Evolutionary conservation across 2,329 filamentous ascomycete species (phyloP), one percentile per base, ranked within the genome.

Genomic region (Endoconidiophora laricicola): DNA sequence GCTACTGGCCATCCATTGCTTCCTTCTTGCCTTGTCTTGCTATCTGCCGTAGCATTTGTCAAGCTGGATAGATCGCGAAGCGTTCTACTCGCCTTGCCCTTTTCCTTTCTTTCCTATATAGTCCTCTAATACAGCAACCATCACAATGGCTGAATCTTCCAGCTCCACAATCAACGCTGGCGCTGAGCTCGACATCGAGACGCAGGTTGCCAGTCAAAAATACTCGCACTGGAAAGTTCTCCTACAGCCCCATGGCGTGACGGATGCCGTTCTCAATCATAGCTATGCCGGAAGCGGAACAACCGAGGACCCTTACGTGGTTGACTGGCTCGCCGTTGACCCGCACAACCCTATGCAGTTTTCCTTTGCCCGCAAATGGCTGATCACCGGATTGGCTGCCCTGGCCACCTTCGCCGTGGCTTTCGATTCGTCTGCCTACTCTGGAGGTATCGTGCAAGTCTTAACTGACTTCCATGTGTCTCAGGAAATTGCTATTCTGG

Each of bases 391-490:
- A 48, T 33, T 52, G 7, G 74, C 81, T 51, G 79, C 81, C 10
- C 57, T 81, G 24, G 76, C 81, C 12, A 82, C 80, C 1, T 69
- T 87, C 41, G 79, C 72, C 24, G 79, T 86, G 26, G 69, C 83
- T 2, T 81, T 87, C 57, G 75, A 77, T 49, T 83, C 79, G 16
- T 81, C 78, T 1, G 81, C 81, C 29, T 83, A 77, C 61, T 75
- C 74, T 3, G 76, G 76, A 10, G 76, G 75, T 44, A 60, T 78
- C 12, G 51, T 56, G 6, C 65, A 76, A 45, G 68, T 85, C 48
- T 66, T 78, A 12, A 41, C 54, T 1, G 66, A 77, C 33, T 83
- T 84, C 55, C 51, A 63, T 10, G 67, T 76, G 24, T 65, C 63
- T 1, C 57, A 57, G 1, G 73, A 75, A 56, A 62, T 80, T 6